Evolutionary conservation across 768 basidiomycete genomes (phyloP).

Genomic region (Tephrocybe sp.): DNA sequence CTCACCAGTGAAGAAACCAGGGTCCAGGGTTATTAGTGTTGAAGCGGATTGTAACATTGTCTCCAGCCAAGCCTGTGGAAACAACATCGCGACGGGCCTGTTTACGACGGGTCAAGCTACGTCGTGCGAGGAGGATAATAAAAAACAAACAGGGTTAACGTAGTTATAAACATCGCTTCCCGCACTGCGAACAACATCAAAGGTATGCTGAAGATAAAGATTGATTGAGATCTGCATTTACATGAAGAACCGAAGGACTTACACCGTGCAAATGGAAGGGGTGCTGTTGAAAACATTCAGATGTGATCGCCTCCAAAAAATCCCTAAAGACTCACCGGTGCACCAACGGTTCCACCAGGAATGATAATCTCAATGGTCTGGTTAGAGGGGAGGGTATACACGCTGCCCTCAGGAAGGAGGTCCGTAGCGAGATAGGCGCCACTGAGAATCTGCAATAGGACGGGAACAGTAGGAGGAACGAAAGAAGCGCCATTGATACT

Average conservation of each 20-base stretch:
- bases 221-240: not conserved
- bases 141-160: constrained; percentile 42
- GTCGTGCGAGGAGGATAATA: too few species aligned
- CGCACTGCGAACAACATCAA: constrained; percentile 36
- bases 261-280: constrained; percentile 29
- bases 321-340: constrained; percentile 24
- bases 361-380: constrained; percentile 45
- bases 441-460: not conserved
- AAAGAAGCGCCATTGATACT: not conserved
- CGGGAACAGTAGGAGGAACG: not conserved
- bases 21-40: constrained; percentile 38
- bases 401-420: constrained; percentile 37
- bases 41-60: constrained; percentile 39
- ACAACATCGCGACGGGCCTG: constrained; percentile 23
- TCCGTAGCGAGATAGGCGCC: not conserved
- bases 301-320: not conserved
- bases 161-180: constrained; percentile 32
- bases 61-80: constrained; percentile 17
- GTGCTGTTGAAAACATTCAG: constrained; percentile 19
- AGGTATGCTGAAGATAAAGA: constrained; percentile 35
- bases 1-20: constrained; percentile 20
- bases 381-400: constrained; percentile 42
- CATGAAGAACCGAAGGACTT: not conserved
- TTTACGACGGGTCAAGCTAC: too few species aligned
- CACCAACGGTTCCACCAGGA: constrained; percentile 30